Evolutionary conservation across 2,329 filamentous ascomycete species (phyloP), one percentile per base, ranked within the genome.

Genomic region (Paraconiothyrium sp.): DNA sequence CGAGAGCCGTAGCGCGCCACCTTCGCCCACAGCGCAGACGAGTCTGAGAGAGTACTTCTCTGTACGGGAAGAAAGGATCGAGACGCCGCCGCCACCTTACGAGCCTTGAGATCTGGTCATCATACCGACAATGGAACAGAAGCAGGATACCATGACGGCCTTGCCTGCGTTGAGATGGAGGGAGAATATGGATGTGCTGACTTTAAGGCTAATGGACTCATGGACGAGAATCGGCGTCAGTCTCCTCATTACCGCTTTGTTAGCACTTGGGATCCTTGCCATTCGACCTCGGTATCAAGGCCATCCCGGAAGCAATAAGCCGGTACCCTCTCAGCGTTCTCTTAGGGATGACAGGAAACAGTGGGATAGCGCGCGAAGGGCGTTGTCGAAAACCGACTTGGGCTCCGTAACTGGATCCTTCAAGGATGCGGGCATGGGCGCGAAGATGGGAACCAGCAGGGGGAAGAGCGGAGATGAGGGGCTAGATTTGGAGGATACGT

Each of bases 401-500:
- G 56, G 11, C n/a, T 34, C 27, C 49, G 47, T 44, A 6, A 32
- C 20, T 4, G 47, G 16, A n/a, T 22, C 37, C 24, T 50, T 55
- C 35, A 44, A 41, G 35, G 50, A 58, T 22, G 58, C 41, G 24
- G 49, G 48, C 30, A 32, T 58, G 46, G 49, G 57, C 11, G 20
- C n/a, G 41, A 57, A 46, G 44, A 57, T 52, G 54, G 46, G 41
- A 7, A 50, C 39, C n/a, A 50, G 54, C 10, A 30, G 34, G 57
- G 35, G 54, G 39, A 1, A 16, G 49, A 30, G 44, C 24, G 47
- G 32, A 20, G 49, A 51, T 14, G 55, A 44, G 43, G 67, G 46
- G 8, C 57, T 63, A 47, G 70, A 72, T 65, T 62, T 71, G 34
- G 59, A 58, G 51, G 71, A 72, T 64, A 59, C 60, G 10, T 74